phyloP scores from a whole-genome alignment of 495 filamentous ascomycete species.

The Tetracladium setigerum region DNA sequence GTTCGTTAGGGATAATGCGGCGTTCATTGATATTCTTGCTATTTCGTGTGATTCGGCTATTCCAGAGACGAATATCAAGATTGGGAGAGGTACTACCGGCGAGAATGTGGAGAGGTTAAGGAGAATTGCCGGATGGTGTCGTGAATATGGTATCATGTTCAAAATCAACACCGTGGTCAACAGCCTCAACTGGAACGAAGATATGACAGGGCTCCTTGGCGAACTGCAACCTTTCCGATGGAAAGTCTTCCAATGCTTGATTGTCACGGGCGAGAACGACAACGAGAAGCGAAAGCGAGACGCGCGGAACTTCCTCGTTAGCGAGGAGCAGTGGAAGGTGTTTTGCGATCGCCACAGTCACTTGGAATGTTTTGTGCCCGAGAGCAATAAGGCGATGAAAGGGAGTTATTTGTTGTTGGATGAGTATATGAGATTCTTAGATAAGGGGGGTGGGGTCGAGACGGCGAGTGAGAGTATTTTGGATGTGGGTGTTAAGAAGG shows the following conservation, averaged over 20 bases:
- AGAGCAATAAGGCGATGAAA: conserved; percentile 46
- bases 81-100: conserved; percentile 39
- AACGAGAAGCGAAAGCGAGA: conserved; percentile 31
- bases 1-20: conserved; percentile 35
- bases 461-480: conserved; percentile 29
- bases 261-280: conserved; percentile 49
- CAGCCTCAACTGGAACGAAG: conserved; percentile 41
- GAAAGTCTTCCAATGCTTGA: conserved; percentile 52
- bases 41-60: conserved; percentile 53
- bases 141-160: conserved; percentile 41
- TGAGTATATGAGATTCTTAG: conserved; percentile 48
- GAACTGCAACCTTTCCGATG: conserved; percentile 45
- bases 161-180: conserved; percentile 54
- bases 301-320: conserved; percentile 38
- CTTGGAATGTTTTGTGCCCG: conserved; percentile 36
- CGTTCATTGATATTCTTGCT: conserved; percentile 44
- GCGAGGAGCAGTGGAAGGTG: conserved; percentile 35
- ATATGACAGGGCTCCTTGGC: conserved; percentile 41
- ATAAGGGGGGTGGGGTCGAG: conserved; percentile 33
- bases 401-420: conserved; percentile 46
- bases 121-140: conserved; percentile 36
- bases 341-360: conserved; percentile 42
- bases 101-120: conserved; percentile 37
- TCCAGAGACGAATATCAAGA: conserved; percentile 41
- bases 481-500: conserved; percentile 43